Conservation (phyloP, 208 protist genomes). For the Angomonas desouzai region DNA sequence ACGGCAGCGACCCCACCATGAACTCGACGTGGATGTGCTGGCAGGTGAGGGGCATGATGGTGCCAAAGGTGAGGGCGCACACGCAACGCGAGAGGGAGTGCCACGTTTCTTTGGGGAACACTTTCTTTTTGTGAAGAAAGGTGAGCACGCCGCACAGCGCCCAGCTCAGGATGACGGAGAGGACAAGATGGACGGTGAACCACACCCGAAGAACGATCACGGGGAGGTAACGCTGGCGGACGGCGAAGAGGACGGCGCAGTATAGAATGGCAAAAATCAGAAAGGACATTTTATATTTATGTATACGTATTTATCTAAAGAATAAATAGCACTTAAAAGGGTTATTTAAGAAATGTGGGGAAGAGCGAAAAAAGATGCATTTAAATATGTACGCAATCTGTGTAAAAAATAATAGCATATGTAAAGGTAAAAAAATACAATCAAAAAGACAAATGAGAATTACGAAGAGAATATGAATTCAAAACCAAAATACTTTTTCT, state of each 20-base stretch:
- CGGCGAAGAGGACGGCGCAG: slow-evolving; percentile 35
- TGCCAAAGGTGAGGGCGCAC: slow-evolving; percentile 41
- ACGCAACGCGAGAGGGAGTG: slow-evolving; percentile 34
- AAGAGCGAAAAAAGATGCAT: no score
- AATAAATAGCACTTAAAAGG: no score
- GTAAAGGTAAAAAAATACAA: no score
- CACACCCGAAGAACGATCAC: slow-evolving; percentile 53
- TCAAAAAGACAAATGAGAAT: no score
- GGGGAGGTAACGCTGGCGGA: slow-evolving; percentile 40
- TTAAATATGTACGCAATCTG: no score
- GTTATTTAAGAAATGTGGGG: no score
- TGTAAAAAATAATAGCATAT: no score
- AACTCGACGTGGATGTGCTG: slow-evolving; percentile 59
- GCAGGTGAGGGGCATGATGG: slow-evolving; percentile 36
- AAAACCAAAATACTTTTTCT: not conserved
- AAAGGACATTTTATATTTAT: slow-evolving; percentile 8
- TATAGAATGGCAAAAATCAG: slow-evolving; percentile 29
- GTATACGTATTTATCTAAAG: no score
- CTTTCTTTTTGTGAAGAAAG: slow-evolving; percentile 17
- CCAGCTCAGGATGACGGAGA: slow-evolving; percentile 37
- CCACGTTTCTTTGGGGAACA: slow-evolving; percentile 21
- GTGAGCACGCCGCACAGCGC: slow-evolving; percentile 21
- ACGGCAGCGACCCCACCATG: slow-evolving; percentile 58
- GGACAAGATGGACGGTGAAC: slow-evolving; percentile 46
- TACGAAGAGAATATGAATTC: no score